phyloP scores from a whole-genome alignment of 2,329 filamentous ascomycete genomes.

The Trichocomaceae sp. region DNA sequence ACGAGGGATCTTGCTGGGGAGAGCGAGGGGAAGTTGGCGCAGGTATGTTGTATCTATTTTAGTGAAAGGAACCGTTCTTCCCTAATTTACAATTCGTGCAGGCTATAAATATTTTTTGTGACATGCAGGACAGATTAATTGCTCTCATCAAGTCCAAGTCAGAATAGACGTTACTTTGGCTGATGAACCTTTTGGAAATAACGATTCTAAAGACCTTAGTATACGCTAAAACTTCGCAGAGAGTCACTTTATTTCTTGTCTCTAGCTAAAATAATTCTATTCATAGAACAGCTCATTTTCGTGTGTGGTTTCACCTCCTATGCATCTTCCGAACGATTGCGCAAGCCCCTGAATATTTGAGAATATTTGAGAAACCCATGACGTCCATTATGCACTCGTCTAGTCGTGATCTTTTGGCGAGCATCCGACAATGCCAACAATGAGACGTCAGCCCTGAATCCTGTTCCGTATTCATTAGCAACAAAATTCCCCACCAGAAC shows the following conservation, averaged over 20 bases:
- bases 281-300: neutral
- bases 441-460: neutral
- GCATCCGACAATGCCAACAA: neutral
- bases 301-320: neutral
- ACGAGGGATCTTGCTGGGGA: conserved; percentile 34
- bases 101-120: conserved; percentile 54
- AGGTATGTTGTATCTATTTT: conserved; percentile 24
- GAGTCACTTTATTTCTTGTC: neutral
- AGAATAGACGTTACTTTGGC: neutral
- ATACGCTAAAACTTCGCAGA: neutral
- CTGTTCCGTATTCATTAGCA: neutral
- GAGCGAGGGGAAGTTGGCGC: conserved; percentile 46
- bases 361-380: neutral
- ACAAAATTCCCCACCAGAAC: neutral
- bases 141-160: conserved; percentile 20
- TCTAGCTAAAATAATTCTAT: neutral
- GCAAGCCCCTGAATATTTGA: neutral
- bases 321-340: neutral
- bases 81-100: conserved; percentile 10
- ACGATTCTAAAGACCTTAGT: neutral
- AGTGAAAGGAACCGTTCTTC: neutral
- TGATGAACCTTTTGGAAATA: neutral
- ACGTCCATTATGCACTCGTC: neutral
- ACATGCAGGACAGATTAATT: conserved; percentile 50
- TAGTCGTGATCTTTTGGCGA: neutral